Evolutionary conservation across 352 stramenopile genomes (phyloP), one percentile per base, ranked within the genome.

Genomic region (Pythium rishiriense): DNA sequence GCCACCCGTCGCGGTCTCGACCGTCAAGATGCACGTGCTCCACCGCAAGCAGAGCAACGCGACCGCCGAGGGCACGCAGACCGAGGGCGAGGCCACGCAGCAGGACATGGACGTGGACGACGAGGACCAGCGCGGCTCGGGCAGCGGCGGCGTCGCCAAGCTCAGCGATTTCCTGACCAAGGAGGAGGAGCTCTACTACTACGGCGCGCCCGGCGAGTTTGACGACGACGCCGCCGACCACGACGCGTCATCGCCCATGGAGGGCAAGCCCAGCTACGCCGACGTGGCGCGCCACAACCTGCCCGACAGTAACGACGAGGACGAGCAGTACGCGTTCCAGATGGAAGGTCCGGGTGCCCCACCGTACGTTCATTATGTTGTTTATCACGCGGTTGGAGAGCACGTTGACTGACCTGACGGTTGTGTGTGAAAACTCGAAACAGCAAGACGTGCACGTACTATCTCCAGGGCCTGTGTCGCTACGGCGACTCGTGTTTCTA

Each of bases 401-500:
- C n/a, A n/a, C n/a, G n/a, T n/a, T 6, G 11, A 37, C 31, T 37
- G 31, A 37, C 31, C 9, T 42, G 7, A 14, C 19, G 12, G 9
- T 19, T 60, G 58, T 53, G 26, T 67, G 28, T 22, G n/a, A n/a
- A n/a, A n/a, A n/a, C n/a, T n/a, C n/a, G n/a, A n/a, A 31, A 31
- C 47, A 94, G 85, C 24, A 90, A 90, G 72, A 86, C 76, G 29
- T 96, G 87, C 57, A 90, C 80, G 58, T 96, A 90, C 66, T 93
- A 88, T 55, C 55, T 94, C 43, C 85, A 94, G 63, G 87, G 87
- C 28, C 45, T 77, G 54, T 96, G 87, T 35, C 73, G 79, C n/a
- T 94, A 92, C 57, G 87, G 87, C 25, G 69, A 93, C 33, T 78
- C 73, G 39, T 96, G 87, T 71, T 88, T 94, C 45, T 94, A 93